Evolutionary conservation across 768 basidiomycete genomes (phyloP).

Genomic region (Panaeolus cyanescens): DNA sequence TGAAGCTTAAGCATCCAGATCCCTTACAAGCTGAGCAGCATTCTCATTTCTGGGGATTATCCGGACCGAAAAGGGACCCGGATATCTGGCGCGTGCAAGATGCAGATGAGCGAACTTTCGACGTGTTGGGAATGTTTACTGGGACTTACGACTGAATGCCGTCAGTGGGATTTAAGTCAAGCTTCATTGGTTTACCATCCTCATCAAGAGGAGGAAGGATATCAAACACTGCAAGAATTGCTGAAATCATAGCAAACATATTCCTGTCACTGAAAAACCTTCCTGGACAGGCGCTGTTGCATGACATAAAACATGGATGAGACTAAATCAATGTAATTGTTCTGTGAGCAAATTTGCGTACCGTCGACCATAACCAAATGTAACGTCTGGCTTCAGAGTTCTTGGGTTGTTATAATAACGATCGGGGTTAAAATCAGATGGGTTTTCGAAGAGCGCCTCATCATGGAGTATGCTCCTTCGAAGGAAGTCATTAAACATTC

Average conservation of each 20-base stretch:
- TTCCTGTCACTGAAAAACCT: conserved; percentile 42
- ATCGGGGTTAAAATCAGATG: conserved; percentile 48
- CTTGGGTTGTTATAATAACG: conserved; percentile 18
- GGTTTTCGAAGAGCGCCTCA: conserved; percentile 46
- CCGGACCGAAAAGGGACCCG: background rate
- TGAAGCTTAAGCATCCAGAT: too few species aligned
- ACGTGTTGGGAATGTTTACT: background rate
- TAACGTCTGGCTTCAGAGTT: background rate
- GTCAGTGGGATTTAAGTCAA: background rate
- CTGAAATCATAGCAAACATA: conserved; percentile 25
- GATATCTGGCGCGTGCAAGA: background rate
- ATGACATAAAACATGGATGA: background rate
- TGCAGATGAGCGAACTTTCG: background rate
- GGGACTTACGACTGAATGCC: background rate
- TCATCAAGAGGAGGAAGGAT: conserved; percentile 23
- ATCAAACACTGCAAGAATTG: conserved; percentile 22
- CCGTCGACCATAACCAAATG: conserved; percentile 29
- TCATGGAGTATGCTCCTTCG: conserved; percentile 55
- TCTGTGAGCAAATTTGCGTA: background rate
- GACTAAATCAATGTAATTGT: background rate
- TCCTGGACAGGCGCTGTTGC: conserved; percentile 44
- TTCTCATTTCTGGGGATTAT: background rate
- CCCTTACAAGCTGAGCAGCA: background rate
- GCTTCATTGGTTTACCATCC: conserved; percentile 15
- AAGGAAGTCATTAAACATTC: too few species aligned